phyloP scores from a whole-genome alignment of 805 yeast genomes.

The Naumovozyma castellii region DNA sequence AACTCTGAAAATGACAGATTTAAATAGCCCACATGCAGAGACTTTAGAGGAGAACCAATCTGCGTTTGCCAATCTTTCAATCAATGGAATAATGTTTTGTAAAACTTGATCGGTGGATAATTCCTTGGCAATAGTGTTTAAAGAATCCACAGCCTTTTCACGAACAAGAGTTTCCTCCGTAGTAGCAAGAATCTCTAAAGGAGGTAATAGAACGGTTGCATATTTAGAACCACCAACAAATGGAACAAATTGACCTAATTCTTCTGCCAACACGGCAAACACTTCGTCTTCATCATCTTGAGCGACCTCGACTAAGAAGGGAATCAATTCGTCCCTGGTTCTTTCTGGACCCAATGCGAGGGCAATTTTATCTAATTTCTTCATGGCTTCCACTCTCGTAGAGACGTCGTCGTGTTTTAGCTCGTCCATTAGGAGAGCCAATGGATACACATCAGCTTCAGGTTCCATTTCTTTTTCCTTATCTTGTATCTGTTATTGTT shows the following conservation, averaged over 20 bases:
- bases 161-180: constrained; percentile 95
- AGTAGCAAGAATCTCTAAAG: constrained; percentile 75
- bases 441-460: constrained; percentile 57
- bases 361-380: constrained; percentile 86
- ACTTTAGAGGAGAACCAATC: constrained; percentile 93
- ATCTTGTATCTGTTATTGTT: too few relatives aligned
- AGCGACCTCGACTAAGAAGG: constrained; percentile 75
- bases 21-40: constrained; percentile 83
- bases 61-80: constrained; percentile 70
- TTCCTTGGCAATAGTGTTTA: constrained; percentile 59
- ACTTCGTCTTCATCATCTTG: constrained; percentile 99
- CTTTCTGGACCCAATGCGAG: constrained; percentile 91
- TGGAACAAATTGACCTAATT: constrained; percentile 80
- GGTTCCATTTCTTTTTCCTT: not conserved
- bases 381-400: constrained; percentile 90
- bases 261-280: constrained; percentile 84
- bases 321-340: constrained; percentile 78
- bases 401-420: constrained; percentile 93
- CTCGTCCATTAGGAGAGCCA: constrained; percentile 94
- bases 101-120: constrained; percentile 55
- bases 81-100: constrained; percentile 61
- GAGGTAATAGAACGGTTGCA: constrained; percentile 50
- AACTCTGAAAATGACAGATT: constrained; percentile 54
- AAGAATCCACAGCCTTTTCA: constrained; percentile 84
- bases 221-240: constrained; percentile 73